These are phyloP conservation scores for Neofusicoccum cordaticola DNA, from an alignment of 2,329 filamentous ascomycete species.

Conservation along the genomic window DNA sequence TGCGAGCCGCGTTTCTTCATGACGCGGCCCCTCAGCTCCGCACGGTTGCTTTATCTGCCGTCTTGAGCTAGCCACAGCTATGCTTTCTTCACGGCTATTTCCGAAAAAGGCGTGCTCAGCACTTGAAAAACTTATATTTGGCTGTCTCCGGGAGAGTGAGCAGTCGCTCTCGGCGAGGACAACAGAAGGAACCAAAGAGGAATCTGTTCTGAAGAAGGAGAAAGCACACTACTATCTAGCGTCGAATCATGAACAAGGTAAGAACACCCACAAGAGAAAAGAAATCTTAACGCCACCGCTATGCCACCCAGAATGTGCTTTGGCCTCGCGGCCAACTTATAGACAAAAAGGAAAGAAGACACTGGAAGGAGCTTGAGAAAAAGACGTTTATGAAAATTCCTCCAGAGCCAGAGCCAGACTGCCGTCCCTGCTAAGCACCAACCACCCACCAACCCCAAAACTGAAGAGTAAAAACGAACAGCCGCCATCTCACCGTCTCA, in stretches of 20 bases:
- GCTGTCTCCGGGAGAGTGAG: no score
- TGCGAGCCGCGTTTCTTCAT: background rate
- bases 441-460: background rate
- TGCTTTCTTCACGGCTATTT: background rate
- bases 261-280: background rate
- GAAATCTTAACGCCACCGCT: background rate
- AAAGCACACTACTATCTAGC: no score
- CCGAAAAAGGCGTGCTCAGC: background rate
- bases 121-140: no score
- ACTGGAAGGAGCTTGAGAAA: background rate
- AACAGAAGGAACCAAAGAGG: no score
- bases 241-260: no score
- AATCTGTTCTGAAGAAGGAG: no score
- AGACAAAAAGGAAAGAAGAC: background rate
- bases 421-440: background rate
- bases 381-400: background rate
- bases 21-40: background rate
- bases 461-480: background rate
- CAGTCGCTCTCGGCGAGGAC: no score
- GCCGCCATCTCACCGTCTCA: background rate
- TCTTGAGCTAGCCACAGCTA: no score
- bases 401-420: background rate
- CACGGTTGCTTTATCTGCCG: background rate
- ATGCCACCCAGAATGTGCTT: slow-evolving; percentile 4
- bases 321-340: slow-evolving; percentile 6